Evolutionary conservation across 192 early-diverging fungal genomes (phyloP).

Genomic region (Entomortierella chlamydospora): DNA sequence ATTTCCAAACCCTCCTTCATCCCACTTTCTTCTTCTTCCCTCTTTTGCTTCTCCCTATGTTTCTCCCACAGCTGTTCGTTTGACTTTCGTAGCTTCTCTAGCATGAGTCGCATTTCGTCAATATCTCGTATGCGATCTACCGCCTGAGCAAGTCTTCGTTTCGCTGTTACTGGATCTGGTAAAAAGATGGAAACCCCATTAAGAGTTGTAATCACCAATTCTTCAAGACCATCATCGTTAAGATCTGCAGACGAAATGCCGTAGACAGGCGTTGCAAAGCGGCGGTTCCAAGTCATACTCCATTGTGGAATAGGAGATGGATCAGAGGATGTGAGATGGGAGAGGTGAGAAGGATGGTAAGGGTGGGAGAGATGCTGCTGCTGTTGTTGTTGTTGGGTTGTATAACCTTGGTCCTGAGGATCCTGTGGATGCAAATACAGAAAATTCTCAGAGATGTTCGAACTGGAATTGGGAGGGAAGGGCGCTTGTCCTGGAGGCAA

Average conservation of each 20-base stretch:
- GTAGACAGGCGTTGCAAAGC: constrained; percentile 68
- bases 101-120: constrained; percentile 53
- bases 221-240: constrained; percentile 66
- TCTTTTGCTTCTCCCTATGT: constrained; percentile 6
- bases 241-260: constrained; percentile 61
- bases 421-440: background rate
- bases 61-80: constrained; percentile 8
- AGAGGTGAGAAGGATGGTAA: constrained; percentile 1
- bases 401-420: background rate
- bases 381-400: background rate
- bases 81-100: constrained; percentile 29
- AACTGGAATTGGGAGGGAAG: background rate
- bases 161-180: constrained; percentile 59
- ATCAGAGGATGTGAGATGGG: background rate
- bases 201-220: constrained; percentile 64
- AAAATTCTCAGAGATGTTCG: background rate
- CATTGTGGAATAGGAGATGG: constrained; percentile 10
- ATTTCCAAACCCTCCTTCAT: no score
- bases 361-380: background rate
- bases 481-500: constrained; percentile 26
- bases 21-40: no score
- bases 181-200: constrained; percentile 65
- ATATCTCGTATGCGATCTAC: constrained; percentile 56
- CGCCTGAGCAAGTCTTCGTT: constrained; percentile 36
- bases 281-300: constrained; percentile 62